Conservation (phyloP, 2,329 filamentous ascomycete species). For the Daldinia sp. region DNA sequence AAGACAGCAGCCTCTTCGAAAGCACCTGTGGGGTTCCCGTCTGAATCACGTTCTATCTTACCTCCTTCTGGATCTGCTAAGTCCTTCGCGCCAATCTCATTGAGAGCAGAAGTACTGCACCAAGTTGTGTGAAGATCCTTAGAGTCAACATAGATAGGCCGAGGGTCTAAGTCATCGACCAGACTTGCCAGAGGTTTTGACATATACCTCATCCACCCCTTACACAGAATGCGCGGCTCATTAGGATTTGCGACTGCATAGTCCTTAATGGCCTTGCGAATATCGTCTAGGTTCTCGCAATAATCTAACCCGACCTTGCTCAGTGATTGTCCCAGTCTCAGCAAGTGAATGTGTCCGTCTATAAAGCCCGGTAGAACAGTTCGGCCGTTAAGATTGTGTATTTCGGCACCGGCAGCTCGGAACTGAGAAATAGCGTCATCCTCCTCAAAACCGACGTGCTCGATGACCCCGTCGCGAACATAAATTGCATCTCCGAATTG, state of each 20-base stretch:
- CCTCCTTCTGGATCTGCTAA: conserved; percentile 64
- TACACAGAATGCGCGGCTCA: conserved; percentile 63
- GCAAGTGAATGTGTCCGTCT: conserved; percentile 68
- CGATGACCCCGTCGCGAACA: conserved; percentile 33
- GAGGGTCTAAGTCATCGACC: conserved; percentile 65
- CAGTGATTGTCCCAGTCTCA: conserved; percentile 66
- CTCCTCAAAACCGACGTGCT: conserved; percentile 39
- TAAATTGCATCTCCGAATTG: conserved; percentile 39
- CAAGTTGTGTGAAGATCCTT: conserved; percentile 69
- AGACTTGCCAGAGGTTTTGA: conserved; percentile 60
- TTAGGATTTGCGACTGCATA: conserved; percentile 62
- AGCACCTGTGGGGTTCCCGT: conserved; percentile 63
- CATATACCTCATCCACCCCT: conserved; percentile 65
- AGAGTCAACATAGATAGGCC: conserved; percentile 68
- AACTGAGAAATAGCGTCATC: conserved; percentile 31
- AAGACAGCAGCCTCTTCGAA: conserved; percentile 66
- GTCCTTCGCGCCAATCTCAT: conserved; percentile 61
- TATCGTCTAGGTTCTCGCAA: conserved; percentile 63
- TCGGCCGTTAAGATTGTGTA: conserved; percentile 47
- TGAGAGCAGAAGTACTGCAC: conserved; percentile 65
- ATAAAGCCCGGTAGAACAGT: conserved; percentile 67
- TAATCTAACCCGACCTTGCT: conserved; percentile 63
- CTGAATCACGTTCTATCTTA: conserved; percentile 62
- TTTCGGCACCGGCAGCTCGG: conserved; percentile 28
- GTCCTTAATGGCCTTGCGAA: conserved; percentile 59